phyloP scores from a whole-genome alignment of 2,329 filamentous ascomycete genomes.

The Hymenoscyphus occultus region DNA sequence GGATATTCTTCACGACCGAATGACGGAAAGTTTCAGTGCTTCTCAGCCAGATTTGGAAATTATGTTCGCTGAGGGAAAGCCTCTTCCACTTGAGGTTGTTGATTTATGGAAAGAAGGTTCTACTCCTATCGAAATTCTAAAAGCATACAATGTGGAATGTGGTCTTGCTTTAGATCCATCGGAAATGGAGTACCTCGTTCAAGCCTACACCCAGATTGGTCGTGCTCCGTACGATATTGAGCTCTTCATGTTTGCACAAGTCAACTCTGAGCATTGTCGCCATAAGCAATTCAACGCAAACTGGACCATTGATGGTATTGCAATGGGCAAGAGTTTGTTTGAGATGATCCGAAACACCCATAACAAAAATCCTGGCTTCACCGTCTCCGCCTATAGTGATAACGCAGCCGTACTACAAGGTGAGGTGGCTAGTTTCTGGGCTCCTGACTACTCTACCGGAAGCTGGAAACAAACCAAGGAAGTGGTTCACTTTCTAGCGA shows the following conservation, averaged over 20 bases:
- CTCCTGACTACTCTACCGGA: slow-evolving; percentile 79
- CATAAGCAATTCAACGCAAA: slow-evolving; percentile 92
- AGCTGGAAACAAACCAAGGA: slow-evolving; percentile 88
- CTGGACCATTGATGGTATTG: slow-evolving; percentile 88
- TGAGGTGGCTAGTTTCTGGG: slow-evolving; percentile 73
- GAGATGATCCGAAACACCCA: slow-evolving; percentile 97
- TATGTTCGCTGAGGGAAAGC: slow-evolving; percentile 73
- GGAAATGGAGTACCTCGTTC: slow-evolving; percentile 93
- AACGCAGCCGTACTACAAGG: slow-evolving; percentile 92
- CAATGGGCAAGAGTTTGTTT: slow-evolving; percentile 79
- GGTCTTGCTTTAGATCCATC: slow-evolving; percentile 83
- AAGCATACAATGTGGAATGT: slow-evolving; percentile 77
- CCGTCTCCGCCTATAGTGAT: slow-evolving; percentile 95
- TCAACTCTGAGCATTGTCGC: slow-evolving; percentile 89
- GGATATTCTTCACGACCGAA: slow-evolving; percentile 83
- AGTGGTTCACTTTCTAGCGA: slow-evolving; percentile 80
- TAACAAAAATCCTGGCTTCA: slow-evolving; percentile 73
- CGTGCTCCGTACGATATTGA: slow-evolving; percentile 76
- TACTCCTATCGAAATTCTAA: slow-evolving; percentile 68
- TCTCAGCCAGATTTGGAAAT: slow-evolving; percentile 64
- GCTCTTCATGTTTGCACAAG: slow-evolving; percentile 98
- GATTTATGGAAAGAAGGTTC: slow-evolving; percentile 53
- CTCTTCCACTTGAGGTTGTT: slow-evolving; percentile 67
- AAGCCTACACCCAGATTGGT: slow-evolving; percentile 65
- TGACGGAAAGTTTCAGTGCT: slow-evolving; percentile 81